Percentiles rank a stretch among this genome's conserved stretches.
phyloP scores from a whole-genome alignment of 305 asterid species.

The Fraxinus ornus region DNA sequence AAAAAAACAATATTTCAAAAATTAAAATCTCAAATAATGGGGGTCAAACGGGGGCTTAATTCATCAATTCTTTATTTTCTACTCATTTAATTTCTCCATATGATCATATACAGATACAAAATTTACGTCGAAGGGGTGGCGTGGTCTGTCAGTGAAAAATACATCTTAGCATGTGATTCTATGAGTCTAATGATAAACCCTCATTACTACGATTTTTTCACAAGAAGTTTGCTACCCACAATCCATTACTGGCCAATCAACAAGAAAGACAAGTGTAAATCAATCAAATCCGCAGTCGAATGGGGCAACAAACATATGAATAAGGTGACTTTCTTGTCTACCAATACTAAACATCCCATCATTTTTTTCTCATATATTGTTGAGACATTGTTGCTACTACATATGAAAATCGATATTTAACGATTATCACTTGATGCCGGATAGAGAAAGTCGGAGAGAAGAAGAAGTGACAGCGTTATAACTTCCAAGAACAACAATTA shows the following conservation, averaged over 20 bases:
- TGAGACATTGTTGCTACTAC: background rate
- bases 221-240: conserved; percentile 67
- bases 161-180: conserved; percentile 80
- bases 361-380: background rate
- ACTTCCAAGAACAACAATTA: background rate
- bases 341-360: background rate
- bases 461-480: background rate
- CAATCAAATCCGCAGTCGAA: conserved; percentile 60
- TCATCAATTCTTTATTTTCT: background rate
- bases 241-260: conserved; percentile 78
- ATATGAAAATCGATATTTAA: background rate
- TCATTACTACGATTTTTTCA: conserved; percentile 63
- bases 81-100: background rate
- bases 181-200: conserved; percentile 55
- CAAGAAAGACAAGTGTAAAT: conserved; percentile 40
- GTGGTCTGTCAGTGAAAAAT: conserved; percentile 90
- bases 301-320: conserved; percentile 65
- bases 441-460: background rate
- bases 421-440: background rate
- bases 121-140: conserved; percentile 74
- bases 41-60: background rate
- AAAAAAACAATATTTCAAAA: no score
- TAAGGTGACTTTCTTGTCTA: conserved; percentile 36
- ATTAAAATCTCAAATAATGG: no score
- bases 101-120: conserved; percentile 59